Base-by-base conservation (phyloP, 106 monocot genomes). In the Chionographis japonica region DNA sequence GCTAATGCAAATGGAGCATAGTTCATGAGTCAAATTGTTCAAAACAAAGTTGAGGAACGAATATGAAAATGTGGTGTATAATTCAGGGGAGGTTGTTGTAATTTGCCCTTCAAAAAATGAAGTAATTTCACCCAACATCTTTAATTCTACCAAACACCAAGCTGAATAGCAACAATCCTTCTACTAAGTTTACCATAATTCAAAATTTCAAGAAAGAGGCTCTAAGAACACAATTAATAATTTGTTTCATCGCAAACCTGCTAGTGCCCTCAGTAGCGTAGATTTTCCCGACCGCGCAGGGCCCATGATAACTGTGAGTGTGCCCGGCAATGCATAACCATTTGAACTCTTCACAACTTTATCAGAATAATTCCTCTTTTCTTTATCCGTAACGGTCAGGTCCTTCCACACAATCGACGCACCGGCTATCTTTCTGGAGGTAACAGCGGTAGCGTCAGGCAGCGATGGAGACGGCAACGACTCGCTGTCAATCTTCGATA, bases 291-390 rank as follows among this genome's bases (percentile, higher is more conserved):
- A 93, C 52, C 70, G 82, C 16, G 98, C 98, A 60, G 98, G 98
- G 3, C 98, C 98, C 98, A 98, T 93, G 37, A 98, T 98, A 61
- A 98, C 98, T 4, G 98, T 98, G 69, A 93, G 87, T 10, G 89
- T 93, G 17, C 87, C 98, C 12, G 98, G 98, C 76, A 98, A 69
- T 8, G 98, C 92, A 85, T 93, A 98, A 1, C 98, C 98, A 74
- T 76, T 93, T 46, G 93, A 93, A 72, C 81, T 88, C 77, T 98
- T 98, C 35, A 98, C 78, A 50, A 98, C 83, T 65, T 80, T 79
- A 49, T 93, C 87, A 49, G 98, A 85, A 67, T 87, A 85, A 41
- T 63, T 77, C 19, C 95, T 82, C 71, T 85, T 89, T 27, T 82
- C 86, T 37, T 84, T 92, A 15, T 89, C 63, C 18, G 75, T 85